A percentile compares a stretch with the other conserved stretches of the same genome.
These are phyloP conservation scores for Suillus ampliporus DNA, from an alignment of 768 basidiomycete species.

Conservation along the genomic window DNA sequence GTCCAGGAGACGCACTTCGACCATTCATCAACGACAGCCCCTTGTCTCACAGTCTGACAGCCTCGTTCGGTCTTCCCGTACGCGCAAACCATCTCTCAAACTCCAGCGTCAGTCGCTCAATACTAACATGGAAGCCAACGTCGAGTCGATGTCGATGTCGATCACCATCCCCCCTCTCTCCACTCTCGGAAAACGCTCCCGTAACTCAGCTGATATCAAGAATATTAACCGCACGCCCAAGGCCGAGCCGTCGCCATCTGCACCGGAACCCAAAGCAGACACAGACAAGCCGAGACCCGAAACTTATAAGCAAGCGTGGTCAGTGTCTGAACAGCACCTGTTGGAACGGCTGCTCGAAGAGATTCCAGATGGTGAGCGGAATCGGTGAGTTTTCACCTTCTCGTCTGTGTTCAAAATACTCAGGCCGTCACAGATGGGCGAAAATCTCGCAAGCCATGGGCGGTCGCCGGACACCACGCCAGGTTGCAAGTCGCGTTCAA, in stretches of 20 bases:
- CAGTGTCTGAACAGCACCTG: conserved; percentile 74
- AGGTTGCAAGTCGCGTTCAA: conserved; percentile 89
- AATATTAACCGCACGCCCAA: conserved; percentile 21
- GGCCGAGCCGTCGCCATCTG: conserved; percentile 19
- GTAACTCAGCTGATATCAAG: conserved; percentile 25
- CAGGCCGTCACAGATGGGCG: conserved; percentile 58
- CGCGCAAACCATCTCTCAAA: conserved; percentile 38
- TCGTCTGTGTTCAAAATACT: conserved; percentile 14
- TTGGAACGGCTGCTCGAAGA: conserved; percentile 76
- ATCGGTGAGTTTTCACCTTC: conserved; percentile 53
- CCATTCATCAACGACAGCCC: conserved; percentile 6
- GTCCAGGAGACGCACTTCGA: conserved; percentile 1
- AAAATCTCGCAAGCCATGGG: conserved; percentile 86
- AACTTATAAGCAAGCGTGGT: conserved; percentile 87
- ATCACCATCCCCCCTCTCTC: conserved; percentile 21
- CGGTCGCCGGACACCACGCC: conserved; percentile 75
- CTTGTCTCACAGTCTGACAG: conserved; percentile 16
- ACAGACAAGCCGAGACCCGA: conserved; percentile 43
- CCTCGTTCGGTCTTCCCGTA: conserved; percentile 24
- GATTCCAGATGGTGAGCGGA: conserved; percentile 78
- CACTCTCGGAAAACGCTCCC: conserved; percentile 34
- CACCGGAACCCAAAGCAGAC: conserved; percentile 26
- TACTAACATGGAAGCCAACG: conserved; percentile 15
- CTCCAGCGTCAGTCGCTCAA: conserved; percentile 28
- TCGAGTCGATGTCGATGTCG: conserved; percentile 15